These are phyloP conservation scores for Fraxinus nigra DNA, from an alignment of 305 asterid species.

Conservation along the genomic window DNA sequence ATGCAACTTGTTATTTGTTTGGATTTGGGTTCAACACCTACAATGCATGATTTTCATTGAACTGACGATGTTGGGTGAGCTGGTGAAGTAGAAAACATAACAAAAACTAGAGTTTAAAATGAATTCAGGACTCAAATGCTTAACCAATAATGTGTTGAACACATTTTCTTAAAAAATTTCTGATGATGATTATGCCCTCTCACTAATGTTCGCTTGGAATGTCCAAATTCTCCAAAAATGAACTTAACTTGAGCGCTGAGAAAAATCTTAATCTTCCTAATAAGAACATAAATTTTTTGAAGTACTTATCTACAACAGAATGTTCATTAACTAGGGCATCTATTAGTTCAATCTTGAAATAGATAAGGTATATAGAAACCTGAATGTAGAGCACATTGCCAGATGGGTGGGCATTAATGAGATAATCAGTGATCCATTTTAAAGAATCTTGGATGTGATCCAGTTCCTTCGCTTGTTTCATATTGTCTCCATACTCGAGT, in stretches of 20 bases:
- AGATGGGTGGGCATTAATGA: constrained; percentile 64
- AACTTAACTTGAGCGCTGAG: neutral
- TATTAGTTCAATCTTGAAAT: neutral
- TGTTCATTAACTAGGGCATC: neutral
- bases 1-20: neutral
- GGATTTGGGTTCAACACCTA: neutral
- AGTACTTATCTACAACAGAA: neutral
- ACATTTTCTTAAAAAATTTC: neutral
- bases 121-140: neutral
- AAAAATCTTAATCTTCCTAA: neutral
- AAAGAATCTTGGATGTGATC: constrained; percentile 47
- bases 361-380: constrained; percentile 28
- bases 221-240: neutral
- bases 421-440: constrained; percentile 64
- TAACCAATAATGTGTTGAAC: neutral
- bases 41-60: neutral
- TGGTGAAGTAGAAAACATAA: neutral
- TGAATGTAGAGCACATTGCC: constrained; percentile 54
- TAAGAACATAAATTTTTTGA: neutral
- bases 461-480: constrained; percentile 39
- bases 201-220: neutral
- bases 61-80: neutral
- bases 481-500: constrained; percentile 49
- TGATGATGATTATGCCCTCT: neutral
- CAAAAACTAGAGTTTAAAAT: neutral